Evolutionary conservation across 202 grass and related monocot species (phyloP), one percentile per base, ranked within the genome.

Genomic region (Bolboschoenoplectus hybrid): DNA sequence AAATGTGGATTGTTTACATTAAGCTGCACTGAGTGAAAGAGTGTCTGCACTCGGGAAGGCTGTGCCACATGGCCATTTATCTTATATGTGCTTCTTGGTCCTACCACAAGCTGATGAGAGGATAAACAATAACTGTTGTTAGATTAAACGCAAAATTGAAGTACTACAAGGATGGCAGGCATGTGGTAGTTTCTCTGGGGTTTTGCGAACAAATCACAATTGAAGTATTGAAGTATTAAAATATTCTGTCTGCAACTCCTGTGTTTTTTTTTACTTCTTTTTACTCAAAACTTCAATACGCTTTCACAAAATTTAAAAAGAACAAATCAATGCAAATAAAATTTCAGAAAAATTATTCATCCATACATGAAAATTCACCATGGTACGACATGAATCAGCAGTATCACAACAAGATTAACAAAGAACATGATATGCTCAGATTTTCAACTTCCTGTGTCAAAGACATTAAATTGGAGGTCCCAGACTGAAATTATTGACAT

Each of bases 1-100:
- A 99, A 99, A 90, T 99, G 97, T 9, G 97, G 97, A 74, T 99
- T 99, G 86, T 99, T 99, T 53, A 97, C 97, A 68, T 96, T 99
- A 52, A 99, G 97, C 83, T 99, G 97, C 52, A 99, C 93, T 26
- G 97, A 96, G 60, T 99, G 97, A 86, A 99, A 99, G 86, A 99
- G 93, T 32, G 90, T 97, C 89, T 92, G 90, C 62, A 99, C 93
- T 51, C 93, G 89, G 34, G 91, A 92, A 63, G 97, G 97, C 71
- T 92, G 91, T 44, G 97, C 97, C 66, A 86, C 86, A 84, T 96
- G 90, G 49, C 97, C 97, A 85, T 98, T 98, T 75, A 98, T 94
- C 76, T 95, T 91, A 52, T 99, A 99, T 65, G 93, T 99, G 89
- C 95, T 99, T 74, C 90, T 85, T 57, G 93, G 93, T 49, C 93